Evolutionary conservation across 2,329 filamentous ascomycete species (phyloP), one percentile per base, ranked within the genome.

Genomic region (Tolypocladium endophyticum): DNA sequence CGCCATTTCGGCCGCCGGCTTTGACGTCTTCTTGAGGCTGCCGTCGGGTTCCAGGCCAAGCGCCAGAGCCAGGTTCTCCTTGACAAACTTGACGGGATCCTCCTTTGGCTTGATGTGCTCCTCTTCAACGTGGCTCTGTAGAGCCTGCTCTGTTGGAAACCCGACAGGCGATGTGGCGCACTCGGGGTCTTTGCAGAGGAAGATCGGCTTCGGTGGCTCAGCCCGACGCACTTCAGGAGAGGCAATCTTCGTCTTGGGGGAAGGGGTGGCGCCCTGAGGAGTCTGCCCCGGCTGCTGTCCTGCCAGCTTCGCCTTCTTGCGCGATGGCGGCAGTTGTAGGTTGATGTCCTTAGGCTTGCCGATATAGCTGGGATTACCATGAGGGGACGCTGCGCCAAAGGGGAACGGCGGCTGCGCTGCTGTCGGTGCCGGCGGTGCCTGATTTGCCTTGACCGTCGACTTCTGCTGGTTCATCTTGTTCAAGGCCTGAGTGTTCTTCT

Each of bases 301-400:
- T 8, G 71, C 74, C 1, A 77, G 77, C 74, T 82, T 86, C 60
- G 68, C 66, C 73, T 81, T 85, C 72, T 81, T 85, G 71, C 86
- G 86, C 18, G 77, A 73, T 5, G 79, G 74, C 6, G 84, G 85
- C 28, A 86, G 72, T 57, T 81, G 78, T 43, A 87, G 73, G 58
- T 81, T 80, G 41, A 83, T 82, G 38, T 86, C 71, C 57, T 78
- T 74, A 2, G 79, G 74, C 68, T 77, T 80, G 68, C 72, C 75
- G 54, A 80, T 78, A 62, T 85, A 85, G 8, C 74, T 77, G 2
- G 84, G 84, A 60, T 82, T 80, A 16, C 83, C 84, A 63, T 84
- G 81, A 38, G 85, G 84, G 7, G 84, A 86, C 11, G 77, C 73
- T 23, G 77, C 79, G 16, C 79, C 79, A 60, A 86, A 78, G 33